Percentiles rank a stretch among this genome's conserved stretches.
Evolutionary conservation across 805 yeast species (phyloP).

Genomic region (Saccharomycodes ludwigii): DNA sequence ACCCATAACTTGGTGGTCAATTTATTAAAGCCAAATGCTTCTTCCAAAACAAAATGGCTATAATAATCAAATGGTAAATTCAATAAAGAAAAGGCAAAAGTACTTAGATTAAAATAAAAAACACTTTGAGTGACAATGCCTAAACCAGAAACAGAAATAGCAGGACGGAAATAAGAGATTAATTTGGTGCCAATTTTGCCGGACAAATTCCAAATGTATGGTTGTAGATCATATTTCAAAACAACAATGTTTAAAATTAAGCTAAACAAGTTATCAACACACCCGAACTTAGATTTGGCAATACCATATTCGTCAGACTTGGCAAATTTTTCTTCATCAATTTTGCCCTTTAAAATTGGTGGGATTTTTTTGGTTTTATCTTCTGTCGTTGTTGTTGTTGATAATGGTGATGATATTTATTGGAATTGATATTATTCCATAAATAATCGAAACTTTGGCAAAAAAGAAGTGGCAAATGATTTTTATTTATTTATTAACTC

Average conservation of each 20-base stretch:
- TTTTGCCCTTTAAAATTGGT: slow-evolving; percentile 49
- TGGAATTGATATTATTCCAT: too few species aligned
- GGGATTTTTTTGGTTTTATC: slow-evolving; percentile 44
- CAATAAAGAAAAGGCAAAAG: slow-evolving; percentile 25
- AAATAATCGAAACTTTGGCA: too few species aligned
- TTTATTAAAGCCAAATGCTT: slow-evolving; percentile 87
- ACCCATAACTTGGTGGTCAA: slow-evolving; percentile 62
- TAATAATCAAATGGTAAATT: slow-evolving; percentile 65
- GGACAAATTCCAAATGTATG: slow-evolving; percentile 46
- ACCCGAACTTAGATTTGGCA: slow-evolving; percentile 60
- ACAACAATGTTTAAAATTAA: slow-evolving; percentile 43
- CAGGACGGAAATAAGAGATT: too few species aligned
- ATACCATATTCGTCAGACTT: slow-evolving; percentile 70
- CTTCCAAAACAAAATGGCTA: slow-evolving; percentile 79
- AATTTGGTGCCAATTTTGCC: slow-evolving; percentile 26
- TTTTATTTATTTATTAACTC: too few species aligned
- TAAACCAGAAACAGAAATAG: slow-evolving; percentile 25
- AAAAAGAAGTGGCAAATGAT: too few species aligned
- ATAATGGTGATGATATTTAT: too few species aligned
- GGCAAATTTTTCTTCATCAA: slow-evolving; percentile 59
- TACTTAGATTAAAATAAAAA: slow-evolving; percentile 43
- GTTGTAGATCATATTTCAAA: slow-evolving; percentile 50
- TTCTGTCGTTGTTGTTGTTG: too few species aligned
- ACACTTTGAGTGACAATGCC: slow-evolving; percentile 66
- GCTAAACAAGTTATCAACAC: slow-evolving; percentile 16